Base-by-base conservation (phyloP, 495 filamentous ascomycete genomes). In the Penicillium paradoxum region DNA sequence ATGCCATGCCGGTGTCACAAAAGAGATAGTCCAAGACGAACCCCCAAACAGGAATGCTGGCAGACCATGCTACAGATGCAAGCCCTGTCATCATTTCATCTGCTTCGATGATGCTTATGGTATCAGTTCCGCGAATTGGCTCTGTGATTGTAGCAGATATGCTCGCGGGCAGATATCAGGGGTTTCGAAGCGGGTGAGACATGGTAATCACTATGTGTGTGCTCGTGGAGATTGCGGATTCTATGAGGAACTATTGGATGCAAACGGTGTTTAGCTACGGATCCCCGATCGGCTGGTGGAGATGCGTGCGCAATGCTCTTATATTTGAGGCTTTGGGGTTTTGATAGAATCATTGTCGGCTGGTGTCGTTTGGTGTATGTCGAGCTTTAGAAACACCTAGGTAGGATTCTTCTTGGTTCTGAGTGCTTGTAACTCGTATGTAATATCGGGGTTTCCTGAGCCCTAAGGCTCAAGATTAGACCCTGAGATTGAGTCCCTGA, bases 131-230 rank as follows among this genome's bases (percentile, higher is more conserved):
- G 32, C 15, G 8, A 54, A 58, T 32, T 51, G 45, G 6, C 24
- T 4, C 14, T 58, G 56, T 25, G 4, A 19, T 3, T 58, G 56
- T 21, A 40, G 51, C 3, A 2, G 6, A 15, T 46, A 46, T 15
- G 43, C 45, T 38, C 29, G 56, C 33, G 41, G 40, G 25, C 56
- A 50, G 21, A 18, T 42, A 6, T 40, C 39, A 11, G 46, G 46
- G 4, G 8, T 30, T 0, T 6, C 9, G 17, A 46, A 49, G 10
- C 18, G 18, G 15, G 21, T 36, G 13, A 45, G 36, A 2, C 17
- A 52, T 33, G 49, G 45, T 11, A 17, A 46, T 38, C 51, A 55
- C 19, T 58, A 50, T 55, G 56, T 55, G n/a, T 58, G 56, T 17
- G 22, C 17, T 8, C 24, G 17, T 13, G 45, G 56, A 6, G 4